Conservation (phyloP, 345 rosid species). For the Moricandia arvensis region DNA sequence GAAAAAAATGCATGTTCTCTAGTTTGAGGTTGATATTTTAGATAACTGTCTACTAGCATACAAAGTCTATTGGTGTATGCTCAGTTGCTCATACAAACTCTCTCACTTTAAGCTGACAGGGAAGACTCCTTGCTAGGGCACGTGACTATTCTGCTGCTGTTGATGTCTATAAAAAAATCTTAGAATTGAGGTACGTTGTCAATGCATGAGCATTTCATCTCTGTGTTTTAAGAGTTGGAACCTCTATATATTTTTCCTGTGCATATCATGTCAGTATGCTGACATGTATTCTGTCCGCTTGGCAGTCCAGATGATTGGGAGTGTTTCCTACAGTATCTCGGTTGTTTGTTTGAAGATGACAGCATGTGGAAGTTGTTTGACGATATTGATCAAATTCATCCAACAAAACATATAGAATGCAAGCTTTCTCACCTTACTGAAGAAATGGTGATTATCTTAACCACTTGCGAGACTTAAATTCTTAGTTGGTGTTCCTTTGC, state of each 20-base stretch:
- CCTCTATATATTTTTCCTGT: background rate
- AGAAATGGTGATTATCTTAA: slow-evolving; percentile 60
- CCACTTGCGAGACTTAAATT: slow-evolving; percentile 20
- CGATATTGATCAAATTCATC: slow-evolving; percentile 45
- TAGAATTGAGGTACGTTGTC: slow-evolving; percentile 70
- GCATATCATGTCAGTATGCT: slow-evolving; percentile 25
- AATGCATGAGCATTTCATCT: slow-evolving; percentile 1
- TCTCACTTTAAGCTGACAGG: slow-evolving; percentile 98
- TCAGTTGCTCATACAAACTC: slow-evolving; percentile 18
- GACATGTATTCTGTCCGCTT: slow-evolving; percentile 39
- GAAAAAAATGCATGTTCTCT: background rate
- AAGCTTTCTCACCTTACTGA: slow-evolving; percentile 63
- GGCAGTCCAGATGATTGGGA: slow-evolving; percentile 99
- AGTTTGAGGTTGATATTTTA: background rate
- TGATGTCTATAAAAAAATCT: slow-evolving; percentile 61
- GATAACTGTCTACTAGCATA: background rate
- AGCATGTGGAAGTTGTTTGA: slow-evolving; percentile 56
- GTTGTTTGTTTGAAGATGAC: slow-evolving; percentile 87
- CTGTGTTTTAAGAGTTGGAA: background rate
- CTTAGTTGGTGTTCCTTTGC: slow-evolving; percentile 1
- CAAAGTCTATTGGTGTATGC: slow-evolving; percentile 9
- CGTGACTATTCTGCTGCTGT: slow-evolving; percentile 72
- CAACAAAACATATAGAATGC: slow-evolving; percentile 50
- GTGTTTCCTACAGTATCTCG: slow-evolving; percentile 84
- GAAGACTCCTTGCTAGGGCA: slow-evolving; percentile 49